These are phyloP conservation scores for Tylopilus vinaceipallidus DNA, from an alignment of 768 basidiomycete species.

Conservation along the genomic window DNA sequence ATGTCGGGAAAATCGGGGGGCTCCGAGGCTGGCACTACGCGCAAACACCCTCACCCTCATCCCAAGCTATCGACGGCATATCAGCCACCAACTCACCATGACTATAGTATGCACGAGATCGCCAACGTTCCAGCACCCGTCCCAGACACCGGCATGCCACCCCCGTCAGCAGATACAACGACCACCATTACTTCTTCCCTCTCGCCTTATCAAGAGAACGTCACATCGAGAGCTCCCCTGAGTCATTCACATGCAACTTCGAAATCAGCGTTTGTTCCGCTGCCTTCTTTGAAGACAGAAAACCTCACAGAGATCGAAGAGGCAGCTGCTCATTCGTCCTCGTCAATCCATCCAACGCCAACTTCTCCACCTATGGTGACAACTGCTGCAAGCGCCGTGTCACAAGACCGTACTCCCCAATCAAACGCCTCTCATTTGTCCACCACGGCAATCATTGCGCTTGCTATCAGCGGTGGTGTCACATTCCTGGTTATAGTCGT, in stretches of 20 bases:
- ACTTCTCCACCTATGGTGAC: slow-evolving; percentile 3
- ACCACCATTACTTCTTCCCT: slow-evolving; percentile 8
- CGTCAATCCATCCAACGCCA: neutral
- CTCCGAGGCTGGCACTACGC: neutral
- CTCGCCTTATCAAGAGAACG: slow-evolving; percentile 23
- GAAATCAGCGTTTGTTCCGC: slow-evolving; percentile 27
- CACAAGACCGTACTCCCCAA: slow-evolving; percentile 10
- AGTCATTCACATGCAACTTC: slow-evolving; percentile 13
- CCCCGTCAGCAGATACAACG: slow-evolving; percentile 16
- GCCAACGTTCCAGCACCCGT: slow-evolving; percentile 29
- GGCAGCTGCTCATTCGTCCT: slow-evolving; percentile 14
- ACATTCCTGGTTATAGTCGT: slow-evolving; percentile 49
- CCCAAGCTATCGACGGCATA: slow-evolving; percentile 12
- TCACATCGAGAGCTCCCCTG: slow-evolving; percentile 17
- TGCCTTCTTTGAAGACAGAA: slow-evolving; percentile 26
- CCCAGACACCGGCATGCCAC: slow-evolving; percentile 33
- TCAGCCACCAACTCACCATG: slow-evolving; percentile 15
- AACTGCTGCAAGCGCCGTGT: neutral
- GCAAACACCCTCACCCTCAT: slow-evolving; percentile 1
- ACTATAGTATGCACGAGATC: slow-evolving; percentile 30
- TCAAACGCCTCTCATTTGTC: slow-evolving; percentile 37
- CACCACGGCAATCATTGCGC: slow-evolving; percentile 47
- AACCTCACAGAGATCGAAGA: slow-evolving; percentile 25
- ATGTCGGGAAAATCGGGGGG: slow-evolving; percentile 7
- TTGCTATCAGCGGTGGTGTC: slow-evolving; percentile 52